Percentiles rank a stretch among this genome's conserved stretches.
Evolutionary conservation across 2,329 filamentous ascomycete genomes (phyloP).

Genomic region (Clarireedia paspali): DNA sequence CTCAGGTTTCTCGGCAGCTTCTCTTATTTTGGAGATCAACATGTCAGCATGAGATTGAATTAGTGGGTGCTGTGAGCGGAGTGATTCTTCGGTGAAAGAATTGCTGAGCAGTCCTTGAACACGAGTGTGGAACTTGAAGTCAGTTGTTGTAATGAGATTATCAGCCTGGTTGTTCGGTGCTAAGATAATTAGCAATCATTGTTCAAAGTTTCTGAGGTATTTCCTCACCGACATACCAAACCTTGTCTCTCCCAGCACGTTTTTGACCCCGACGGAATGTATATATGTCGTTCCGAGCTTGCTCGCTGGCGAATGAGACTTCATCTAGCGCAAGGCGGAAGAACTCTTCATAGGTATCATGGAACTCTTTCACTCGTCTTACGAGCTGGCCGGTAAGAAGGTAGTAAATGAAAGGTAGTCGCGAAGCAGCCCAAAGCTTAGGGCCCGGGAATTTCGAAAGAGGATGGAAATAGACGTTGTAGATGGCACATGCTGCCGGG

Average conservation of each 20-base stretch:
- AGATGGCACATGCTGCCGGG: background rate
- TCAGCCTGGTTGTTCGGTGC: background rate
- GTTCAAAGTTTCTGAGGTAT: background rate
- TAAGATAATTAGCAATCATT: background rate
- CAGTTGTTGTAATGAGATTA: background rate
- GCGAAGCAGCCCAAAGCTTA: background rate
- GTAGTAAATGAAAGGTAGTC: background rate
- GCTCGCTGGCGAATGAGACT: background rate
- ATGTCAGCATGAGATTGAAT: constrained; percentile 11
- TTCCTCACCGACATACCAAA: background rate
- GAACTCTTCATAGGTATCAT: background rate
- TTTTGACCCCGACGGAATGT: background rate
- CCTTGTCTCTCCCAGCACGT: background rate
- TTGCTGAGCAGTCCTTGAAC: constrained; percentile 23
- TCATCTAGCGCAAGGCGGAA: background rate
- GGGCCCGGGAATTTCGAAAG: background rate
- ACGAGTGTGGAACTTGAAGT: constrained; percentile 16
- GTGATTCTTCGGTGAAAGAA: constrained; percentile 26
- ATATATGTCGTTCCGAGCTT: background rate
- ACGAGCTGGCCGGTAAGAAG: background rate
- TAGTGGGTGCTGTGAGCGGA: constrained; percentile 27
- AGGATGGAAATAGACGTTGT: background rate
- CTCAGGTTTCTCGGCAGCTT: background rate
- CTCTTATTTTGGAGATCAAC: background rate
- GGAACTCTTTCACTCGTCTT: background rate